Percentiles rank a stretch among this genome's conserved stretches.
Evolutionary conservation across 1,284 basidiomycete species (phyloP).

Genomic region (Bjerkandera adusta): DNA sequence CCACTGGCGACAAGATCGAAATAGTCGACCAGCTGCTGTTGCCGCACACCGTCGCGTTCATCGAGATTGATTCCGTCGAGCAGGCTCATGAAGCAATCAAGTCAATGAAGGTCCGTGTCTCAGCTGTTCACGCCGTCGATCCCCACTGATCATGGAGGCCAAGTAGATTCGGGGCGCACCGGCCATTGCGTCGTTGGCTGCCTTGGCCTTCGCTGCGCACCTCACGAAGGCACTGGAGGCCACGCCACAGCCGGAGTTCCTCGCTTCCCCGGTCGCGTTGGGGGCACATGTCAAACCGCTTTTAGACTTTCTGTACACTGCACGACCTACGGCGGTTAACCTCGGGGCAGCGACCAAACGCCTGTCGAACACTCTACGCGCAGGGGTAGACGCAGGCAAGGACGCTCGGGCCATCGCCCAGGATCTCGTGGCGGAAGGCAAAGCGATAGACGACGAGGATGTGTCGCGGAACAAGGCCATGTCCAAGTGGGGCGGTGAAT

Average conservation of each 20-base stretch:
- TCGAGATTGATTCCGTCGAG: conserved; percentile 69
- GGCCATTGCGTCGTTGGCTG: conserved; percentile 89
- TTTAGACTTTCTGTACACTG: conserved; percentile 74
- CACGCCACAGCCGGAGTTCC: conserved; percentile 44
- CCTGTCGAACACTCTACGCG: conserved; percentile 49
- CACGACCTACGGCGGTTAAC: conserved; percentile 94
- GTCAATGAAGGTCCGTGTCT: conserved; percentile 73
- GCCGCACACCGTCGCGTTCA: conserved; percentile 77
- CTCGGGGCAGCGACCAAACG: conserved; percentile 81
- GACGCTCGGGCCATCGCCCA: conserved; percentile 49
- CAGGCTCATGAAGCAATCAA: conserved; percentile 91
- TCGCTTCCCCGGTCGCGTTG: conserved; percentile 48
- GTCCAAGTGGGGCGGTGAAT: conserved; percentile 80
- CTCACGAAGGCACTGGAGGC: conserved; percentile 46
- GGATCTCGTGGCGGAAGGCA: conserved; percentile 61
- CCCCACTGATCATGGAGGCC: background rate
- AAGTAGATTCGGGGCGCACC: conserved; percentile 85
- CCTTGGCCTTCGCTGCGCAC: conserved; percentile 72
- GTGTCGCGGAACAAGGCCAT: conserved; percentile 81
- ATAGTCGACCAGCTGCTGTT: conserved; percentile 86
- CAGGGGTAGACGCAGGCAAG: conserved; percentile 38
- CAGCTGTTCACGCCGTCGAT: background rate
- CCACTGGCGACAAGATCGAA: conserved; percentile 65
- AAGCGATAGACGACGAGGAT: conserved; percentile 78
- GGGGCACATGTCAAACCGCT: conserved; percentile 51